A percentile compares a stretch with the other conserved stretches of the same genome.
These are phyloP conservation scores for Lolium rigidum DNA, from an alignment of 176 grass and related monocot species.

Conservation along the genomic window DNA sequence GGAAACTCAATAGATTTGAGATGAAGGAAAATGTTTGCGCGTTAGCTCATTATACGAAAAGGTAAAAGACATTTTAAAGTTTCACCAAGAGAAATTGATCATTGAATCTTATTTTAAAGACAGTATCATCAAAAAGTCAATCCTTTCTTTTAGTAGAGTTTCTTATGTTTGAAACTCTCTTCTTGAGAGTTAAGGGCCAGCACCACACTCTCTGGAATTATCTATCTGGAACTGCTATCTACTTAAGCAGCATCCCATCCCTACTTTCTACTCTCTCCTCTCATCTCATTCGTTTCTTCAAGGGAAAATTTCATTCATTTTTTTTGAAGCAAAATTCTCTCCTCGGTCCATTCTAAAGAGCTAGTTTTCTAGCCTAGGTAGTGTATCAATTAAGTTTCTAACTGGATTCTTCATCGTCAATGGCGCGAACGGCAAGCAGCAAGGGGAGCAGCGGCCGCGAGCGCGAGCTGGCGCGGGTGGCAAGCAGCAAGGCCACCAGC, in stretches of 20 bases:
- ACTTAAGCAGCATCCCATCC: conserved; percentile 17
- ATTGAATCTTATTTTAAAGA: background rate
- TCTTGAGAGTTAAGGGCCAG: background rate
- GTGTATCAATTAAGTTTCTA: background rate
- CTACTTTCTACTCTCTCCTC: conserved; percentile 35
- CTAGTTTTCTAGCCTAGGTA: no score
- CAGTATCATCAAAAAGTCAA: conserved; percentile 34
- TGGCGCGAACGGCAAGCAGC: conserved; percentile 46
- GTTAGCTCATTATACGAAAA: background rate
- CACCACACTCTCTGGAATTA: conserved; percentile 16
- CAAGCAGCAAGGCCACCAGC: background rate
- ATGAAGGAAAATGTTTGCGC: background rate
- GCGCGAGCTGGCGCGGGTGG: conserved; percentile 8
- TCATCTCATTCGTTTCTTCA: background rate
- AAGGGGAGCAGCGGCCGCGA: conserved; percentile 30
- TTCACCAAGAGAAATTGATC: background rate
- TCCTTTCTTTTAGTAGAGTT: conserved; percentile 28
- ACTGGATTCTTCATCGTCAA: conserved; percentile 13
- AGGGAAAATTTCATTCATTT: background rate
- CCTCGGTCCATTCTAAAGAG: background rate
- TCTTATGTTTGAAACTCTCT: background rate
- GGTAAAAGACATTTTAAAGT: background rate
- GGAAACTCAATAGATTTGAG: conserved; percentile 18
- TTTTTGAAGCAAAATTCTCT: conserved; percentile 1
- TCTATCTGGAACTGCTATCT: background rate